Base-by-base conservation (phyloP, 768 basidiomycete genomes). In the Leccinum barrowsii region DNA sequence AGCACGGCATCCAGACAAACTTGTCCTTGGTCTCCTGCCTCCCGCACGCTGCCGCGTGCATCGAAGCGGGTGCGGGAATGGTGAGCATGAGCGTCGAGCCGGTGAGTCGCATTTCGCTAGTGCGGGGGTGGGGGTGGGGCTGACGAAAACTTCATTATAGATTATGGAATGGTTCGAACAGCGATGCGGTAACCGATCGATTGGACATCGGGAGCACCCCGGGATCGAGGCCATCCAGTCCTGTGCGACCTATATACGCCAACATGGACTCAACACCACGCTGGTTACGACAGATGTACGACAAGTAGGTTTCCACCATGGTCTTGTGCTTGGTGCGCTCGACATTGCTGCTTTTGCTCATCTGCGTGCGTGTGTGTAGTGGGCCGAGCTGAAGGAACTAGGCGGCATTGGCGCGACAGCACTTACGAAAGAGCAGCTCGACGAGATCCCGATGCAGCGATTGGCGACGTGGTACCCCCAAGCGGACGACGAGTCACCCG, bases 11-110 rank as follows among this genome's bases (percentile, higher is more conserved):
- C 30, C 71, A 76, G 21, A 79, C 79, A 21, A 82, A 85, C 66
- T 68, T 87, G 40, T 75, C 74, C 40, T 63, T 80, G 49, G 84
- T 85, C n/a, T 76, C 82, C 4, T 75, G 74, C 34, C 71, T 85
- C n/a, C 63, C 74, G 32, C 86, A 87, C 58, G 83, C 81, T 5
- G 74, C 74, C n/a, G 75, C 76, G 3, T 87, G 86, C 58, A 77
- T 78, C 26, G 81, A 82, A 62, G 77, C 84, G 7, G 77, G 77
- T 2, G 78, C 80, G 19, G 72, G 73, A 5, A 69, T 77, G 50
- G 70, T 86, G 30, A 81, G 79, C 26, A 77, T 87, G 63, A 73
- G 78, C 40, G 78, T 85, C 52, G 74, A 72, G 26, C 71, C 72
- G 60, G 86, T 85, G 56, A 72, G 83, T 37, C 6, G 53, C 19